phyloP scores from a whole-genome alignment of 2,329 filamentous ascomycete species.

The Botrytis deweyae region DNA sequence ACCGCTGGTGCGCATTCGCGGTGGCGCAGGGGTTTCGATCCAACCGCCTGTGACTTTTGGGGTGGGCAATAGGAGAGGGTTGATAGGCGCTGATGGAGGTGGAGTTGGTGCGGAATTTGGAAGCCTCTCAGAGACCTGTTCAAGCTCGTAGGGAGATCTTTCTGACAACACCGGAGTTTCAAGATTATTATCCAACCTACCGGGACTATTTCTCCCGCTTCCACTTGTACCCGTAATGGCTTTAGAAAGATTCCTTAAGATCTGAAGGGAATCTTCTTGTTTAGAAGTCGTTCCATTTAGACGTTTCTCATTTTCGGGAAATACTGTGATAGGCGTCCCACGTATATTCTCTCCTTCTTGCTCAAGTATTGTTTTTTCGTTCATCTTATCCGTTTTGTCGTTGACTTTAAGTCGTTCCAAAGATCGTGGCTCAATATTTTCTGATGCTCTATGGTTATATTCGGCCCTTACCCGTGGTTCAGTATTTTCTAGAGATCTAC shows the following conservation, averaged over 20 bases:
- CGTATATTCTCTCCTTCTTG: constrained; percentile 29
- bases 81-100: constrained; percentile 25
- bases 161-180: constrained; percentile 35
- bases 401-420: constrained; percentile 12
- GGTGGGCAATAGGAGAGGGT: constrained; percentile 33
- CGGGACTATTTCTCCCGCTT: constrained; percentile 21
- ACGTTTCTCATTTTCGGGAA: constrained; percentile 14
- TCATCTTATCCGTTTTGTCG: constrained; percentile 22
- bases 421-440: constrained; percentile 1
- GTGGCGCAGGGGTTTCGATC: constrained; percentile 40
- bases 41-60: constrained; percentile 38
- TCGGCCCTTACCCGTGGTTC: neutral
- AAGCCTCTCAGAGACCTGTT: constrained; percentile 33
- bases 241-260: constrained; percentile 21
- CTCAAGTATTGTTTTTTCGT: constrained; percentile 32
- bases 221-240: constrained; percentile 13
- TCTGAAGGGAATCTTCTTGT: constrained; percentile 23
- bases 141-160: constrained; percentile 33
- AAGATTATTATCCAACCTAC: constrained; percentile 33
- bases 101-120: constrained; percentile 28
- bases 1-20: constrained; percentile 13
- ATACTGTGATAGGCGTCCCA: constrained; percentile 31
- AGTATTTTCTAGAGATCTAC: neutral
- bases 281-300: neutral
- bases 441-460: neutral